Base-by-base conservation (phyloP, 169 alveolate species). In the Amoebophrya sp. region DNA sequence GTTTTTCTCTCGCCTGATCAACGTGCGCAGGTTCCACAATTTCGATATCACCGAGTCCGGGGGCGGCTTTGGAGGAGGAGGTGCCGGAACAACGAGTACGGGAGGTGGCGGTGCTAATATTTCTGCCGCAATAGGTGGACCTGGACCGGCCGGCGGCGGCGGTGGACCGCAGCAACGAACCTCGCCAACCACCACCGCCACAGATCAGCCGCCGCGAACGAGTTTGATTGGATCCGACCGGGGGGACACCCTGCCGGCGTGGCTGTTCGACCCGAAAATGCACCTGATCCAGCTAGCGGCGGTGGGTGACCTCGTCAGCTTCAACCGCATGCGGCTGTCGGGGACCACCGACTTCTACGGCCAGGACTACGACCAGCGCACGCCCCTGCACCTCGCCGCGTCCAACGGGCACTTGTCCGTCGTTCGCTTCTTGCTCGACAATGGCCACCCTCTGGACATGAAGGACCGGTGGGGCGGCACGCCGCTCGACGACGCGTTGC, bases 321-420 rank as follows among this genome's bases (percentile, higher is more conserved):
- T 66, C 32, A 66, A 18, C 29, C 83, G 83, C 32, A 18, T 66
- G 35, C 29, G 35, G 83, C 32, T 66, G 83, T 12, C 35, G 32
- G 83, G 83, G 32, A 1, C 35, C 38, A 2, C 32, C 32, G 35
- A 66, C 35, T 66, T 89, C 83, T n/a, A 40, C 91, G 55, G 83
- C 40, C 38, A 38, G 29, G 91, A 89, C 40, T 89, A 89, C 77
- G 91, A 89, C 40, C 29, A 40, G 77, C 91, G 91, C 77, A 89
- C 91, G 77, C 91, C 91, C 0, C 91, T 89, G 83, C 91, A 89
- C 47, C 47, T 89, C 55, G 91, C 91, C 41, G 91, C 91, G 23
- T 35, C 53, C 35, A 39, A 40, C n/a, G 91, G 91, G 23, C 91
- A 89, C 40, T 40, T 89, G 41, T 33, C 29, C 40, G 91, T 66